These are phyloP conservation scores for Aristolochia contorta DNA, from an alignment of 164 flowering plant genomes.

Conservation along the genomic window DNA sequence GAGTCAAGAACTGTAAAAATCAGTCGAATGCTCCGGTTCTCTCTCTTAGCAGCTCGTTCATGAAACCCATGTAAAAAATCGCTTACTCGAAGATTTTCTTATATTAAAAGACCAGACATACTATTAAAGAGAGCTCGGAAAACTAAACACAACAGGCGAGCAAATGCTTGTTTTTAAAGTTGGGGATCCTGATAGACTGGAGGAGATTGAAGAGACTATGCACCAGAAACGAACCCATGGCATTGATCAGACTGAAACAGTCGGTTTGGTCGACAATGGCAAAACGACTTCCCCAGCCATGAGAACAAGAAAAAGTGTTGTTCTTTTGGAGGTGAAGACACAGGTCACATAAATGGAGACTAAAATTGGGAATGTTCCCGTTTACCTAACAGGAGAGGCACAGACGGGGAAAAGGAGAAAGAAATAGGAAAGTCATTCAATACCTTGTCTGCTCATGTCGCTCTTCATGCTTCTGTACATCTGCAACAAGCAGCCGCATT, in stretches of 20 bases:
- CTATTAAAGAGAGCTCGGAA: neutral
- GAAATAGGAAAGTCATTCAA: neutral
- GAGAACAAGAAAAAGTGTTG: neutral
- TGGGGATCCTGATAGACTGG: neutral
- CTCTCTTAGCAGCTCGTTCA: neutral
- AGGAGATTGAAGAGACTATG: constrained; percentile 1
- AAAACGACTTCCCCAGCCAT: neutral
- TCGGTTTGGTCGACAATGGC: neutral
- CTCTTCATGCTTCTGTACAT: constrained; percentile 73
- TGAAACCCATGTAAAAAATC: neutral
- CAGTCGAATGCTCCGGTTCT: neutral
- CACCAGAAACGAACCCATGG: too few species aligned
- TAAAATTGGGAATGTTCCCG: neutral
- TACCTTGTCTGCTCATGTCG: constrained; percentile 46
- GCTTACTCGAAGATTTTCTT: too few species aligned
- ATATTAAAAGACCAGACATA: neutral
- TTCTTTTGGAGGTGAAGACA: neutral
- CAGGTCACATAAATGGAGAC: neutral
- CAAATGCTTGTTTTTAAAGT: neutral
- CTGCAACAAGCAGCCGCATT: constrained; percentile 21
- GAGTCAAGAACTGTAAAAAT: constrained; percentile 3
- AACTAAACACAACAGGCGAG: neutral
- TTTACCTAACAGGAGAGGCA: neutral
- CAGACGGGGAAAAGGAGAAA: neutral
- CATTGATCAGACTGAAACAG: too few species aligned